phyloP scores from a whole-genome alignment of 305 asterid species.

The Galium porrigens region DNA sequence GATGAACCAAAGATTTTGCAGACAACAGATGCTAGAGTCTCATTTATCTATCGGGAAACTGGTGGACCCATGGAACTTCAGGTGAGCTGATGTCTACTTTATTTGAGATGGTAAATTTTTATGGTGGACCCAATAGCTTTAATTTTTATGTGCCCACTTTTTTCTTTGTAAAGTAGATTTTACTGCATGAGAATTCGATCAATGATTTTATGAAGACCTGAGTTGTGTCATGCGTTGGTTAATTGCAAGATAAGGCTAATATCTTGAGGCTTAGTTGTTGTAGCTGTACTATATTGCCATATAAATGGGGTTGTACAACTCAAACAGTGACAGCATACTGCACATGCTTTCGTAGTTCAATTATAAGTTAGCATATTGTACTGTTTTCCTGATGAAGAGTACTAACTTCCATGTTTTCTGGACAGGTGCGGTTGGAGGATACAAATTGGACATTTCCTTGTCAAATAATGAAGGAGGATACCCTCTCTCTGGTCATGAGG shows the following conservation, averaged over 20 bases:
- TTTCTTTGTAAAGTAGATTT: background rate
- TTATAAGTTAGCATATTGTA: background rate
- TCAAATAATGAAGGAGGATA: slow-evolving; percentile 76
- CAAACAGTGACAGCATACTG: background rate
- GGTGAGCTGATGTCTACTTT: slow-evolving; percentile 32
- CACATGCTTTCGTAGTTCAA: background rate
- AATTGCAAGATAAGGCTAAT: background rate
- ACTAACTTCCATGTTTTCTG: slow-evolving; percentile 11
- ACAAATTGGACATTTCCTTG: slow-evolving; percentile 92
- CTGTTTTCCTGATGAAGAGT: slow-evolving; percentile 4
- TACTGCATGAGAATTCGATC: background rate
- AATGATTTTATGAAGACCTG: background rate
- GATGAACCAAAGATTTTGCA: slow-evolving; percentile 71
- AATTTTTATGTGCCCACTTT: background rate
- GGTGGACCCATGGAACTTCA: slow-evolving; percentile 60
- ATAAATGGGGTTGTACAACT: background rate
- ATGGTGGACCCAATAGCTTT: background rate
- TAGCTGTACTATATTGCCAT: background rate
- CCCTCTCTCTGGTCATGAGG: slow-evolving; percentile 51
- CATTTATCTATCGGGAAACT: slow-evolving; percentile 45
- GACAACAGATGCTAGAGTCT: slow-evolving; percentile 64
- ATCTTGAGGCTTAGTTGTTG: background rate
- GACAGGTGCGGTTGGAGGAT: slow-evolving; percentile 63
- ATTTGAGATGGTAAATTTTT: background rate
- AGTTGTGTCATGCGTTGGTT: background rate